A percentile compares a stretch with the other conserved stretches of the same genome.
phyloP scores from a whole-genome alignment of 2,329 filamentous ascomycete species.

The Penicillium sp. region DNA sequence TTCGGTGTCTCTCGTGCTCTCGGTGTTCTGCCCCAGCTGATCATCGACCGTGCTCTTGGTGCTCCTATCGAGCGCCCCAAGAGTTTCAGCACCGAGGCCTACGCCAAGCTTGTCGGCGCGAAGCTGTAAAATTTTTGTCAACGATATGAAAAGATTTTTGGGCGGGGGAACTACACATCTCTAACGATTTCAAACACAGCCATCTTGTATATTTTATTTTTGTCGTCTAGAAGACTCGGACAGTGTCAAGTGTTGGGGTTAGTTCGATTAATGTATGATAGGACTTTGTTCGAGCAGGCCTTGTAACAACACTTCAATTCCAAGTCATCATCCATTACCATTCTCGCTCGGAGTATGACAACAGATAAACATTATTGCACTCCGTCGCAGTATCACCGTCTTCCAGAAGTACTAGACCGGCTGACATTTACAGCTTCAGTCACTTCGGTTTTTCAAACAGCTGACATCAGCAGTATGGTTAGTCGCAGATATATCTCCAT shows the following conservation, averaged over 20 bases:
- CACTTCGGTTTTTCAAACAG: too few relatives aligned
- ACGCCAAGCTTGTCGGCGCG: conserved; percentile 87
- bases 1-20: conserved; percentile 98
- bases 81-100: conserved; percentile 97
- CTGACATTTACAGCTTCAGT: too few relatives aligned
- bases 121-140: conserved; percentile 71
- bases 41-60: conserved; percentile 97
- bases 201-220: conserved; percentile 30
- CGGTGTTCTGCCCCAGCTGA: conserved; percentile 98
- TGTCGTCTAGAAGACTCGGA: conserved; percentile 26
- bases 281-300: conserved; percentile 45
- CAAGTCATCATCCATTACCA: conserved; percentile 20
- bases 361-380: too few relatives aligned
- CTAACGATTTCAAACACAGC: conserved; percentile 27
- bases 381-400: background rate
- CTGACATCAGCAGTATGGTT: too few relatives aligned
- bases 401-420: background rate
- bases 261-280: conserved; percentile 46
- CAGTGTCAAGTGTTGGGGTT: conserved; percentile 38
- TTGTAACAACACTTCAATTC: conserved; percentile 42
- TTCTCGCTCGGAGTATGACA: background rate
- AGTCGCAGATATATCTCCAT: too few relatives aligned
- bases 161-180: conserved; percentile 15
- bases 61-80: conserved; percentile 98
- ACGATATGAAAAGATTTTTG: conserved; percentile 20